phyloP scores from a whole-genome alignment of 2,329 filamentous ascomycete genomes.

The Lecanicillium sp. region DNA sequence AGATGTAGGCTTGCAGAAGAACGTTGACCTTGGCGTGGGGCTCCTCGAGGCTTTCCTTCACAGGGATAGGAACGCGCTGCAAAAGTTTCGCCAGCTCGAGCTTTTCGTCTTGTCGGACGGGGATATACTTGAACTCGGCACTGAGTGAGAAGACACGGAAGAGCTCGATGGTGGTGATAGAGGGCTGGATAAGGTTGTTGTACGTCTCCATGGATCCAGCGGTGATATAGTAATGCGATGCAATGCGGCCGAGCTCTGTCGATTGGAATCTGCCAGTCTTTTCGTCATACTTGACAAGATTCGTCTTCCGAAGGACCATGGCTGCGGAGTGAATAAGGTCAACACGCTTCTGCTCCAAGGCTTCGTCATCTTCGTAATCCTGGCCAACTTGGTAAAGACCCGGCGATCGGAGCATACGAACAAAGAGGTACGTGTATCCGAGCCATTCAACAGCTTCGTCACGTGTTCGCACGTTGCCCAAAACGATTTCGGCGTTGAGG shows the following conservation, averaged over 20 bases:
- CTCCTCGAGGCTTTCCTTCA: conserved; percentile 97
- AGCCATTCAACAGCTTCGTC: conserved; percentile 99
- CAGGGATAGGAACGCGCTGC: conserved; percentile 82
- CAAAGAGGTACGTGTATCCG: conserved; percentile 95
- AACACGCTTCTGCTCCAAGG: conserved; percentile 93
- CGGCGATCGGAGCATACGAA: conserved; percentile 93
- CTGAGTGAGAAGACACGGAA: conserved; percentile 95
- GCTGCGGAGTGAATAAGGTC: conserved; percentile 94
- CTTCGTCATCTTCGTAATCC: conserved; percentile 88
- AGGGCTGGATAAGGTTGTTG: conserved; percentile 88
- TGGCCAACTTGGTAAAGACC: conserved; percentile 92
- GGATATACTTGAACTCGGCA: conserved; percentile 98
- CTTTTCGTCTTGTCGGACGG: conserved; percentile 95
- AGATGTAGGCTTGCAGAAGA: conserved; percentile 92
- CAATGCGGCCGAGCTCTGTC: conserved; percentile 89
- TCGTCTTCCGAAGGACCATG: conserved; percentile 75
- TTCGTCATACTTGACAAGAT: conserved; percentile 90
- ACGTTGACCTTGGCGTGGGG: conserved; percentile 98
- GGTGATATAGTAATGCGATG: conserved; percentile 98
- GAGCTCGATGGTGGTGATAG: conserved; percentile 86
- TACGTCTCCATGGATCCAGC: conserved; percentile 96
- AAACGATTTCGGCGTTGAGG: conserved; percentile 88
- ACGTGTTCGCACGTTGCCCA: conserved; percentile 83
- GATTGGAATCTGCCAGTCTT: conserved; percentile 81
- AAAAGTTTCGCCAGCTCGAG: conserved; percentile 89